Evolutionary conservation across 768 basidiomycete species (phyloP).

Genomic region (Dentipellis sp.): DNA sequence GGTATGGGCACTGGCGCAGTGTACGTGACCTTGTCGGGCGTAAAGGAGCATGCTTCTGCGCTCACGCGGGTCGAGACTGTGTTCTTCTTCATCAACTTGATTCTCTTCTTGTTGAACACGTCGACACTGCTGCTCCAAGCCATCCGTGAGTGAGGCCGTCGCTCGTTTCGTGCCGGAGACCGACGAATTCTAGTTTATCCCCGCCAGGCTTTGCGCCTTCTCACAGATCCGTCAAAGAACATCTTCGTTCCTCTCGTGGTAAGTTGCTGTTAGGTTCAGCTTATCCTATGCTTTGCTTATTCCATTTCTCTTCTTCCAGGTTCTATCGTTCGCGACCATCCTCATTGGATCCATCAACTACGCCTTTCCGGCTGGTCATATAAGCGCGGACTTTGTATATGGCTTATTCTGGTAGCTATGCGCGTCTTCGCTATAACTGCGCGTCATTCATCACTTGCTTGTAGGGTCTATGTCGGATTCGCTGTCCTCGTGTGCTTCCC

Average conservation of each 20-base stretch:
- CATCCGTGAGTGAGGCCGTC: conserved; percentile 23
- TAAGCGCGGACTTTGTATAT: conserved; percentile 28
- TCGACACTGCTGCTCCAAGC: conserved; percentile 33
- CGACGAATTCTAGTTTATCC: conserved; percentile 30
- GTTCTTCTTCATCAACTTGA: conserved; percentile 39
- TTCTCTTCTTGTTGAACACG: conserved; percentile 33
- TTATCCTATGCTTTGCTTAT: too few relatives aligned
- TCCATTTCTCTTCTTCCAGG: conserved; percentile 18
- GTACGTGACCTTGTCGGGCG: conserved; percentile 35
- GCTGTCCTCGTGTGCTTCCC: conserved; percentile 31
- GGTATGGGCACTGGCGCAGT: conserved; percentile 43
- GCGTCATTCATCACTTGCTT: neutral
- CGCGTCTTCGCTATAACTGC: conserved; percentile 2
- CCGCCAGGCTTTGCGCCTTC: conserved; percentile 29
- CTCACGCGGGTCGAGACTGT: conserved; percentile 30
- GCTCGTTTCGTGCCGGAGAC: neutral
- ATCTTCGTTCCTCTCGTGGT: conserved; percentile 32
- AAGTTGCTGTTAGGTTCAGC: neutral
- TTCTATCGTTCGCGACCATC: conserved; percentile 41
- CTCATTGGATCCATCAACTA: conserved; percentile 41
- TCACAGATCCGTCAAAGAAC: conserved; percentile 37
- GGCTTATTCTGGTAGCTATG: conserved; percentile 31
- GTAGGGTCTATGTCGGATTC: conserved; percentile 34
- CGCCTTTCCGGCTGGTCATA: conserved; percentile 28
- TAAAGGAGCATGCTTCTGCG: conserved; percentile 24